Evolutionary conservation across 2,329 filamentous ascomycete genomes (phyloP).

Genomic region (Metarhizium guizhouense): DNA sequence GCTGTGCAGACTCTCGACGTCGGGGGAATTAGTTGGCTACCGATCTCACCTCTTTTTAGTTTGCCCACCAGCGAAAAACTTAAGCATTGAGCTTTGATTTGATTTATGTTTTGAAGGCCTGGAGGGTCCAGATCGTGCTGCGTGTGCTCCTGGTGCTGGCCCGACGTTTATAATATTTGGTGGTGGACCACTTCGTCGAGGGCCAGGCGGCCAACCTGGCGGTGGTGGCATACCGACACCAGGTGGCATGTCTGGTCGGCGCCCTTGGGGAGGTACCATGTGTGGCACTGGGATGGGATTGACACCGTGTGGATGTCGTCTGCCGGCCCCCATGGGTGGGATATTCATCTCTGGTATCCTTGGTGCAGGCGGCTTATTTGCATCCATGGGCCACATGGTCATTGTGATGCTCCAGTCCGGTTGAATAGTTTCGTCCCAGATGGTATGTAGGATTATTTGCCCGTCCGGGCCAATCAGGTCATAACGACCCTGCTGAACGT

Average conservation of each 20-base stretch:
- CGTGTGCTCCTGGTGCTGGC: not conserved
- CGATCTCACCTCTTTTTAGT: conserved; percentile 14
- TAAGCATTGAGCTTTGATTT: conserved; percentile 10
- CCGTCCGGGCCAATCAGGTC: conserved; percentile 71
- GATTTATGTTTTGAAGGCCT: conserved; percentile 10
- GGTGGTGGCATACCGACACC: conserved; percentile 4
- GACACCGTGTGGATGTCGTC: conserved; percentile 1
- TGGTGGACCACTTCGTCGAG: conserved; percentile 2
- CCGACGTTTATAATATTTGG: conserved; percentile 10
- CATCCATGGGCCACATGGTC: conserved; percentile 52
- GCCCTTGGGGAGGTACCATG: not conserved
- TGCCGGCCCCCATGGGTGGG: not conserved
- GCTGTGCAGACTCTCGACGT: not conserved
- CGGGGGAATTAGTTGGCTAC: not conserved
- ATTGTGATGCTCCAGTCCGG: conserved; percentile 53
- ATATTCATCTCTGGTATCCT: conserved; percentile 4
- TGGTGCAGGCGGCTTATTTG: conserved; percentile 12
- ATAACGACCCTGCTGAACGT: conserved; percentile 71
- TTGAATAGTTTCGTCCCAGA: conserved; percentile 75
- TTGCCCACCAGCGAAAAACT: conserved; percentile 12
- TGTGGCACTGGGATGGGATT: conserved; percentile 2
- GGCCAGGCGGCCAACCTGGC: conserved; percentile 8
- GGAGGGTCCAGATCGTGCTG: not conserved
- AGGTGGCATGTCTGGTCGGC: conserved; percentile 4
- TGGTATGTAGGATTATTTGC: conserved; percentile 68